These are phyloP conservation scores for Trichoderma gracile DNA, from an alignment of 2,329 filamentous ascomycete genomes.

Conservation along the genomic window DNA sequence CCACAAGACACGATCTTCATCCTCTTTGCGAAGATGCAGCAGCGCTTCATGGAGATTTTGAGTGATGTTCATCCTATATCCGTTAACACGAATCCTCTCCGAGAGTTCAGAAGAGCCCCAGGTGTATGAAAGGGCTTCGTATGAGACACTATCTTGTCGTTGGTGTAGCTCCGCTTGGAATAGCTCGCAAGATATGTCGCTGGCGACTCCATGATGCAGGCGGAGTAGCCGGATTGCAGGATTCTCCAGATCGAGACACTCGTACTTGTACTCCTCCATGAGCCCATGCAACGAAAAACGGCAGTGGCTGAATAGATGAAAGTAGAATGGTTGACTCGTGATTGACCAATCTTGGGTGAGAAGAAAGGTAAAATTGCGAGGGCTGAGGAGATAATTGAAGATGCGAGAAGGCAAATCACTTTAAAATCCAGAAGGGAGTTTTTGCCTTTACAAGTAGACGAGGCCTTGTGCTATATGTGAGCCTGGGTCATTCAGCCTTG, in stretches of 20 bases:
- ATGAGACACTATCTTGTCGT: not conserved
- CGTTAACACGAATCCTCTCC: not conserved
- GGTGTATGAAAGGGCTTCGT: constrained; percentile 25
- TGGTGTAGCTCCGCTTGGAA: not conserved
- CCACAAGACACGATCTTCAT: constrained; percentile 7
- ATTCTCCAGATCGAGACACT: not conserved
- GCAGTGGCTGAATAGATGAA: not conserved
- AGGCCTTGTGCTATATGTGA: no score
- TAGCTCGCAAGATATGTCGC: not conserved
- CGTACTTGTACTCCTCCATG: constrained; percentile 10
- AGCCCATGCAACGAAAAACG: not conserved
- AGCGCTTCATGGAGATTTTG: constrained; percentile 5
- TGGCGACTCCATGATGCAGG: not conserved
- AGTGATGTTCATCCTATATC: not conserved
- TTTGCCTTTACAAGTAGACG: not conserved
- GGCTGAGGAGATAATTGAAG: no score
- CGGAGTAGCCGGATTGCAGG: not conserved
- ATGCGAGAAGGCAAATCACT: no score
- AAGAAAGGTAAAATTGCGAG: no score
- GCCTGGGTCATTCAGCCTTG: not conserved
- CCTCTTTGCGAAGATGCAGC: not conserved
- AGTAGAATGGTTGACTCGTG: not conserved
- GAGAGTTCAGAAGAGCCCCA: not conserved
- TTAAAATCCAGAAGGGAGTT: not conserved
- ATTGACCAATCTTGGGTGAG: no score